Percentiles rank a stretch among this genome's conserved stretches.
Conservation (phyloP, 768 basidiomycete species). For the Austroboletus festivus region DNA sequence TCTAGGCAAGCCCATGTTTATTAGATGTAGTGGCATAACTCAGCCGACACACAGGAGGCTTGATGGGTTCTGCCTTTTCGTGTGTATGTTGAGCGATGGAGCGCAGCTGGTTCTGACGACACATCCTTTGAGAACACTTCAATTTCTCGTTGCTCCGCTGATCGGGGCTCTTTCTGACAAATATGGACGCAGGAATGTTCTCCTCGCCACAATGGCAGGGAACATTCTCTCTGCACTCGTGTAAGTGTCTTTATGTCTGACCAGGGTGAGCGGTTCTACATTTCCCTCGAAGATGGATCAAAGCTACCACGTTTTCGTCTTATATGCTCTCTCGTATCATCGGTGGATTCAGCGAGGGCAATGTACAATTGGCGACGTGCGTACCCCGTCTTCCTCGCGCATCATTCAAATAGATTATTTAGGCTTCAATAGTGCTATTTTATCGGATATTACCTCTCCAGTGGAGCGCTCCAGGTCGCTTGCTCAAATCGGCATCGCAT, state of each 20-base stretch:
- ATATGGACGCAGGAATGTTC: slow-evolving; percentile 81
- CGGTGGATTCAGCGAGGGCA: slow-evolving; percentile 94
- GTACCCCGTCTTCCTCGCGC: slow-evolving; percentile 27
- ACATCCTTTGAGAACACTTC: slow-evolving; percentile 57
- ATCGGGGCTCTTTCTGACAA: slow-evolving; percentile 86
- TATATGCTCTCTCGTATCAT: slow-evolving; percentile 89
- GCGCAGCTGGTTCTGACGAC: slow-evolving; percentile 34
- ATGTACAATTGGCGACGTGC: slow-evolving; percentile 93
- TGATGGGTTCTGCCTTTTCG: slow-evolving; percentile 95
- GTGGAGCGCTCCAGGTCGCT: slow-evolving; percentile 80
- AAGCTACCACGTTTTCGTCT: slow-evolving; percentile 85
- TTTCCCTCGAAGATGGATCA: slow-evolving; percentile 64
- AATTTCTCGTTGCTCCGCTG: slow-evolving; percentile 78
- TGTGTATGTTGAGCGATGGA: slow-evolving; percentile 42
- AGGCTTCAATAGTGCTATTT: slow-evolving; percentile 66
- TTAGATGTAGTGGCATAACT: background rate
- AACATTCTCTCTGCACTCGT: slow-evolving; percentile 88
- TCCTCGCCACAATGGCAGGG: slow-evolving; percentile 87
- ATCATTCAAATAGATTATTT: background rate
- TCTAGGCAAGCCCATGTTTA: slow-evolving; percentile 52
- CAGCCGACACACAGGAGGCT: slow-evolving; percentile 52
- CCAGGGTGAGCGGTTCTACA: background rate
- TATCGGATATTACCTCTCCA: slow-evolving; percentile 85
- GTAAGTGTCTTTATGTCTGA: slow-evolving; percentile 42
- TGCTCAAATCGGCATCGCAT: slow-evolving; percentile 93